phyloP scores from a whole-genome alignment of 2,329 filamentous ascomycete species.

The Aspergillus hiratsukae region DNA sequence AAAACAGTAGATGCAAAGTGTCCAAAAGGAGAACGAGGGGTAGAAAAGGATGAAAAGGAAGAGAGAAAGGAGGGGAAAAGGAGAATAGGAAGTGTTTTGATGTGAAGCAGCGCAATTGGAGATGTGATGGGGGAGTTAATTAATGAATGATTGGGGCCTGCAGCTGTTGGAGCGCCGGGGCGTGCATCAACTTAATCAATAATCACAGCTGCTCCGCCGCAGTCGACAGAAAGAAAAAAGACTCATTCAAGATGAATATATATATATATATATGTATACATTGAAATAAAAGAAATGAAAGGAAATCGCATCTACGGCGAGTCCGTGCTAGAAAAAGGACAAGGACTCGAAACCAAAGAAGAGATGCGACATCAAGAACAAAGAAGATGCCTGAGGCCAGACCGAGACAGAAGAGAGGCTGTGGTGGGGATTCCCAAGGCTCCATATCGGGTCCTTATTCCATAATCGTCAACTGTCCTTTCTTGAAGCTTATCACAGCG shows the following conservation, averaged over 20 bases:
- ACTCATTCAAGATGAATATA: not conserved
- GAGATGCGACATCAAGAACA: not conserved
- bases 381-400: not conserved
- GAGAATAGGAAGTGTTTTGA: not conserved
- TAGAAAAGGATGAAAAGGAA: constrained; percentile 6
- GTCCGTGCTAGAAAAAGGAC: not conserved
- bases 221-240: not conserved
- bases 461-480: not conserved
- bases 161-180: not conserved
- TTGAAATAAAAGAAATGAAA: not conserved
- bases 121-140: not conserved
- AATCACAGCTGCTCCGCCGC: not conserved
- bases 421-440: not conserved
- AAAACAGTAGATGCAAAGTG: not conserved
- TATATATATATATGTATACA: not conserved
- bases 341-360: not conserved
- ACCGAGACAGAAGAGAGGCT: not conserved
- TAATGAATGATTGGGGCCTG: not conserved
- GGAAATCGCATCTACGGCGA: not conserved
- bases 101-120: not conserved
- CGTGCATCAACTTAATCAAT: not conserved
- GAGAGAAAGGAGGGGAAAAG: constrained; percentile 14
- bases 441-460: not conserved
- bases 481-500: not conserved
- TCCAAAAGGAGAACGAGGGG: constrained; percentile 2